Evolutionary conservation across 345 rosid genomes (phyloP).

Genomic region (Eucalyptus microcorys): DNA sequence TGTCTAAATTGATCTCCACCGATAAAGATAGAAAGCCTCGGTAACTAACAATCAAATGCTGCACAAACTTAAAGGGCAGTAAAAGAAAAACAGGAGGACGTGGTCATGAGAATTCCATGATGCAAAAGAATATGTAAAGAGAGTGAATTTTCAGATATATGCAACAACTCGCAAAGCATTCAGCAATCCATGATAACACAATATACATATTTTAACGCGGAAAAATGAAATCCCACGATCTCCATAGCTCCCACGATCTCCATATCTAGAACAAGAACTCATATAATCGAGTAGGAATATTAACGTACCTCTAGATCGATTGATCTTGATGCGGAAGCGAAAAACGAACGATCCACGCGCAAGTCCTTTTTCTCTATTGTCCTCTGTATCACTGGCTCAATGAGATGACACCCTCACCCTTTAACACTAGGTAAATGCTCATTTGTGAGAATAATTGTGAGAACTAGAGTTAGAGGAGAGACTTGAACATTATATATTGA

Average conservation of each 20-base stretch:
- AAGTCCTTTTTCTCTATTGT: too few relatives aligned
- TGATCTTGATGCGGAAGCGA: too few relatives aligned
- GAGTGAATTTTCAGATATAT: neutral
- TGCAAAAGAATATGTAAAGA: neutral
- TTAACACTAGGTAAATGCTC: too few relatives aligned
- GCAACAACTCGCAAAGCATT: neutral
- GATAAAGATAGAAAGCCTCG: neutral
- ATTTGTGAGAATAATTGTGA: too few relatives aligned
- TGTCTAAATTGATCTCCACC: neutral
- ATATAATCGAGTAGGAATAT: too few relatives aligned
- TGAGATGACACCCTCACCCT: rapidly evolving
- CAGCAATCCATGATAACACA: neutral
- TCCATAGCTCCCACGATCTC: too few relatives aligned
- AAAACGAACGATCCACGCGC: rapidly evolving
- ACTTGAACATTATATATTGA: too few relatives aligned
- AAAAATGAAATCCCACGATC: too few relatives aligned
- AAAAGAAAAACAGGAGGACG: neutral
- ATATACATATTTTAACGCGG: rapidly evolving
- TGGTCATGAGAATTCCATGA: neutral
- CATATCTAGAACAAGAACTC: too few relatives aligned
- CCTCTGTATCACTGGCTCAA: rapidly evolving
- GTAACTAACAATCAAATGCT: neutral
- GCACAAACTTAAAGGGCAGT: neutral
- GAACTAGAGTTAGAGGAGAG: rapidly evolving
- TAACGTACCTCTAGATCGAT: too few relatives aligned